These are phyloP conservation scores for Colletotrichum simmondsii DNA, from an alignment of 2,329 filamentous ascomycete species.

Conservation along the genomic window DNA sequence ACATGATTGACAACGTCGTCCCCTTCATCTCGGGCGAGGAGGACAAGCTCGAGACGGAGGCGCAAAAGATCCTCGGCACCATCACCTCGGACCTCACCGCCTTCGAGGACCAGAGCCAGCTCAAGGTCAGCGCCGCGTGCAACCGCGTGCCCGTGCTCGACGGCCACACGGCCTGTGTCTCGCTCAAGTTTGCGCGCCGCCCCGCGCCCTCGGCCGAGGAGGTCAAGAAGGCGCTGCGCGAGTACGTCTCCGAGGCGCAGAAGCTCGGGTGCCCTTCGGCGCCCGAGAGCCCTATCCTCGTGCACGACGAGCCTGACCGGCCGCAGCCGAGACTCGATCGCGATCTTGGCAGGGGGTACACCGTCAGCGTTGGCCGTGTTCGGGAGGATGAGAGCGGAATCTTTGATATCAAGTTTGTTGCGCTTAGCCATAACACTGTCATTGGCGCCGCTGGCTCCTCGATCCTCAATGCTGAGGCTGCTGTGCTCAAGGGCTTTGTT, in stretches of 20 bases:
- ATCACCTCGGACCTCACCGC: constrained; percentile 78
- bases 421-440: constrained; percentile 87
- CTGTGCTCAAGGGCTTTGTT: constrained; percentile 87
- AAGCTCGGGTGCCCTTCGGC: constrained; percentile 88
- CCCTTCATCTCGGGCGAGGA: constrained; percentile 95
- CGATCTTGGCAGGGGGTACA: constrained; percentile 86
- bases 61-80: constrained; percentile 89
- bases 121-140: constrained; percentile 87
- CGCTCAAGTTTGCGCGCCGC: constrained; percentile 80
- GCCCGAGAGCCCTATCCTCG: constrained; percentile 81
- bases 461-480: constrained; percentile 93
- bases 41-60: constrained; percentile 95
- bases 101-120: constrained; percentile 78
- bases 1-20: constrained; percentile 95
- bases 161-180: constrained; percentile 95
- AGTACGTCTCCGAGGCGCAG: constrained; percentile 86
- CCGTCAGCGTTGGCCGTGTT: constrained; percentile 89
- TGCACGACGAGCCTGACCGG: constrained; percentile 89
- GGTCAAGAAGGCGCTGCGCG: constrained; percentile 81
- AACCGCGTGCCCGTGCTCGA: constrained; percentile 96
- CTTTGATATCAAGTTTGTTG: constrained; percentile 95
- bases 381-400: constrained; percentile 87
- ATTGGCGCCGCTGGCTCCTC: constrained; percentile 97
- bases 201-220: constrained; percentile 80
- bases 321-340: constrained; percentile 93